Conservation (phyloP, 2,329 filamentous ascomycete species). For the Dactylellina haptotyla region DNA sequence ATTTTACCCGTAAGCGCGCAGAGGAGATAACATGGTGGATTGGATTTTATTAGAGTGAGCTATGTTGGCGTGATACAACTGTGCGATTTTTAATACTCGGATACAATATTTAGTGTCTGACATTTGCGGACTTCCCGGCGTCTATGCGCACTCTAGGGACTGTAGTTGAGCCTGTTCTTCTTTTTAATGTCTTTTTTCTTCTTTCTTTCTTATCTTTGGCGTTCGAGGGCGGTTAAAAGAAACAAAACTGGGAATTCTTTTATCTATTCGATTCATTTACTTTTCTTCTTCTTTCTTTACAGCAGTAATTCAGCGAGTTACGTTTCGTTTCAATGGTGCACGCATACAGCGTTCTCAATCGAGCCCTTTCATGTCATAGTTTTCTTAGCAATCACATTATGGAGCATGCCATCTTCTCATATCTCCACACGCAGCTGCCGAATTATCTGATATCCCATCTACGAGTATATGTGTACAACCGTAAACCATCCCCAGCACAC, state of each 20-base stretch:
- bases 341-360: too few species aligned
- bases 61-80: too few species aligned
- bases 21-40: too few species aligned
- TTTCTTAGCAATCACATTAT: too few species aligned
- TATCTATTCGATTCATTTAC: neutral
- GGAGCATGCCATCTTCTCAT: too few species aligned
- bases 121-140: neutral
- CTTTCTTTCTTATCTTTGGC: constrained; percentile 14
- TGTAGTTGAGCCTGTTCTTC: neutral
- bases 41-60: too few species aligned
- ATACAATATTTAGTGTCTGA: constrained; percentile 6
- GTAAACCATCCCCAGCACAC: too few species aligned
- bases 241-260: constrained; percentile 12
- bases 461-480: too few species aligned
- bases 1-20: constrained; percentile 12
- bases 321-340: neutral
- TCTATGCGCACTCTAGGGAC: neutral
- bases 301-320: neutral
- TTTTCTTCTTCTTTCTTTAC: neutral
- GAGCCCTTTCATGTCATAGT: too few species aligned
- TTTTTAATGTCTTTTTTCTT: constrained; percentile 13
- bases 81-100: too few species aligned
- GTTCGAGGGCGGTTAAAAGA: constrained; percentile 27
- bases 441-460: too few species aligned
- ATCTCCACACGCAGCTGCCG: too few species aligned